Evolutionary conservation across 345 rosid species (phyloP), one percentile per base, ranked within the genome.

Genomic region (Brassica juncea): DNA sequence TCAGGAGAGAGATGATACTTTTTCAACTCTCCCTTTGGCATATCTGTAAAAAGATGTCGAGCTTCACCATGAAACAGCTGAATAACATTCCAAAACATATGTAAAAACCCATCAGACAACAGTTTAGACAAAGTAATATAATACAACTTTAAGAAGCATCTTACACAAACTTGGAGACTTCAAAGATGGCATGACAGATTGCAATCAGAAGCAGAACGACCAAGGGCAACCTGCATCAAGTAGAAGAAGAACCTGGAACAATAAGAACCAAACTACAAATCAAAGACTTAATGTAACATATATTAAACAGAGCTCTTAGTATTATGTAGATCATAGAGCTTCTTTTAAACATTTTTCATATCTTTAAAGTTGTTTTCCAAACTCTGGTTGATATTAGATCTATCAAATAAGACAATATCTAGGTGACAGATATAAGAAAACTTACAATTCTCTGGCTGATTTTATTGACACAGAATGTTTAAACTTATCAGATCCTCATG

Each of bases 181-280:
- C 91, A 70, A 80, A 79, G 79, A 91, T 77, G 15, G 97, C 90
- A 0, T 92, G 86, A 82, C 91, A 83, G 72, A 90, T 75, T 86
- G 91, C 97, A 19, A 81, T 91, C 94, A 25, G 94, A 82, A 84
- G 75, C 90, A 27, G 93, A 89, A 55, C 97, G 97, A 70, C 99
- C 99, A 37, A 95, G 81, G 61, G 99, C 88, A 71, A 93, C 92
- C 75, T 93, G 98, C 98, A 91, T 95, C 28, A 93, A 93, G 15
- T 97, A 97, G 12, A 95, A 92, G 74, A 93, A 93, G 79, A 91
- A 95, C 81, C 99, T 95, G 73, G 0, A 74, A 34, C 64, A 47
- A 54, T 37, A 68, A 72, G 21, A 78, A 55, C 19, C 14, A 42
- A 4, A 66, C 49, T 42, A 11, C 49, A 42, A 42, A 42, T 42